Evolutionary conservation across 805 yeast species (phyloP).

Genomic region (Metschnikowia amazonensis): DNA sequence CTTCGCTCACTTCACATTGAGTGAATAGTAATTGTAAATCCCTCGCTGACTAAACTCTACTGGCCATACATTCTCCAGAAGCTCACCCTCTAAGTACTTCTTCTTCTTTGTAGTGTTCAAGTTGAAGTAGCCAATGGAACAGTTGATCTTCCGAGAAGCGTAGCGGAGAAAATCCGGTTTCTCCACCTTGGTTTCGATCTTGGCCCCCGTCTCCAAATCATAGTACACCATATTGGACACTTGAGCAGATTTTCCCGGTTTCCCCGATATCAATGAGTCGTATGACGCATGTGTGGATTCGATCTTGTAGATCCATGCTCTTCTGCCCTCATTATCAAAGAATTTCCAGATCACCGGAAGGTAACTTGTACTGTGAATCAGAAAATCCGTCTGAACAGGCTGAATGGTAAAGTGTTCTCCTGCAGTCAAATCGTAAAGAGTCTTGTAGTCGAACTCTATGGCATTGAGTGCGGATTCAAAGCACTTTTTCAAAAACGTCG

Average conservation of each 20-base stretch:
- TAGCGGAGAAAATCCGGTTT: conserved; percentile 50
- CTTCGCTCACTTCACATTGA: conserved; percentile 33
- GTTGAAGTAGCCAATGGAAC: conserved; percentile 50
- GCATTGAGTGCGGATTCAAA: conserved; percentile 43
- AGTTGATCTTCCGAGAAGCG: conserved; percentile 51
- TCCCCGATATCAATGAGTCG: conserved; percentile 21
- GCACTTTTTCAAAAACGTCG: conserved; percentile 26
- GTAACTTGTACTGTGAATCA: conserved; percentile 19
- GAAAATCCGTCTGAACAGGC: conserved; percentile 29
- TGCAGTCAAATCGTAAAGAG: conserved; percentile 46
- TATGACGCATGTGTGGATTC: conserved; percentile 30
- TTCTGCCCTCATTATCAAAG: conserved; percentile 63
- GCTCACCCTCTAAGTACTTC: conserved; percentile 27
- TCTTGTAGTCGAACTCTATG: conserved; percentile 61
- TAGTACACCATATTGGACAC: conserved; percentile 48
- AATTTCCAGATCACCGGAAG: conserved; percentile 45
- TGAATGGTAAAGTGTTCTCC: conserved; percentile 31
- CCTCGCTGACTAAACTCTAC: conserved; percentile 51
- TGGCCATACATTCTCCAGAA: conserved; percentile 46
- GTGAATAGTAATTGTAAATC: conserved; percentile 54
- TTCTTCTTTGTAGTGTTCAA: conserved; percentile 31
- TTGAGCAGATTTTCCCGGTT: conserved; percentile 8
- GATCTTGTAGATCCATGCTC: conserved; percentile 73
- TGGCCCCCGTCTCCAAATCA: conserved; percentile 62
- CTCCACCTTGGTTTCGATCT: conserved; percentile 43